Evolutionary conservation across 305 asterid genomes (phyloP).

Genomic region (Fraxinus greggii): DNA sequence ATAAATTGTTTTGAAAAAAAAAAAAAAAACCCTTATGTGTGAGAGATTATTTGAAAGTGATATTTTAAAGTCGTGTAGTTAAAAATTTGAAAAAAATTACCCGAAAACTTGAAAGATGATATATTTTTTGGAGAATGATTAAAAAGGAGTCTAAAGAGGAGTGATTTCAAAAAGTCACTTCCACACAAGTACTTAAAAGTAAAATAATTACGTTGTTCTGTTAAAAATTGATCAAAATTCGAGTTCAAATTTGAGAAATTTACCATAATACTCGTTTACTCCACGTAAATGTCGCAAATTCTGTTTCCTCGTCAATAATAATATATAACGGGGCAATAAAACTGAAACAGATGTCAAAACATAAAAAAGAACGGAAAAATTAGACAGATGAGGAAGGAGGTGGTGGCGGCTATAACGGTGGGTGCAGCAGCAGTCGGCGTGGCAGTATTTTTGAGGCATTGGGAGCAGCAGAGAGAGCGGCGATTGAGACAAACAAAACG

Average conservation of each 20-base stretch:
- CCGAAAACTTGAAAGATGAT: too few relatives aligned
- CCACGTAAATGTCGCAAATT: background rate
- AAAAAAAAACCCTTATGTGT: too few relatives aligned
- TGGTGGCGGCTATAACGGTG: constrained; percentile 39
- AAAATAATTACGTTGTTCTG: background rate
- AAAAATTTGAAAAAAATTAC: too few relatives aligned
- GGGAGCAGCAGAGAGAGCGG: constrained; percentile 44
- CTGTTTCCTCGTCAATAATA: background rate
- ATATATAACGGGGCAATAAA: background rate
- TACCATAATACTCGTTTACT: background rate
- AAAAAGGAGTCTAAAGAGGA: too few relatives aligned
- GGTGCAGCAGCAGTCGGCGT: constrained; percentile 41
- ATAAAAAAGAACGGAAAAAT: background rate
- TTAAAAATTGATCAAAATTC: background rate
- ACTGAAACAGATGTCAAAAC: background rate
- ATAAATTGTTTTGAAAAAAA: too few relatives aligned
- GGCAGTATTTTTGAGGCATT: constrained; percentile 37
- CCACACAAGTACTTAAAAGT: background rate
- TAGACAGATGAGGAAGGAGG: constrained; percentile 49
- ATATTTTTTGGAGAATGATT: too few relatives aligned
- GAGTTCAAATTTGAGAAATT: background rate
- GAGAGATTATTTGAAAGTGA: too few relatives aligned
- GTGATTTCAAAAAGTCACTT: too few relatives aligned
- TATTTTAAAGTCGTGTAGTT: too few relatives aligned
- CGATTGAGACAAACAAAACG: constrained; percentile 51